Evolutionary conservation across 805 yeast species (phyloP), one percentile per base, ranked within the genome.

Genomic region (Hanseniaspora hatyaiensis): DNA sequence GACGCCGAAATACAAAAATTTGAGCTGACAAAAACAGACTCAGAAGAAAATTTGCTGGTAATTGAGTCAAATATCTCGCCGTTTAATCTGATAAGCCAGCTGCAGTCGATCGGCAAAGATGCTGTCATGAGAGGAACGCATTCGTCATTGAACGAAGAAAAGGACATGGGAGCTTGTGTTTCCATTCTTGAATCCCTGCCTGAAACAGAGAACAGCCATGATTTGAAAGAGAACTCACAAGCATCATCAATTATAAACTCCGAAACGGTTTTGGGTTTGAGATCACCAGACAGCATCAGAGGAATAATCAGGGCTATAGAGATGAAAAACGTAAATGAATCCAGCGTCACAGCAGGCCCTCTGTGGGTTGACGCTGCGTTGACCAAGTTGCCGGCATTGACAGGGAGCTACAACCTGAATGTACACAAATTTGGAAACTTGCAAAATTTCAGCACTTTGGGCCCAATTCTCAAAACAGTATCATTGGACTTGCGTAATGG

Each of bases 51-150:
- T 6, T 62, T 71, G 9, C 77, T 45, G n/a, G 15, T 40, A 4
- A 45, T 45, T n/a, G 40, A 36, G 13, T 45, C 49, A 19, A 45
- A 45, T 22, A 45, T 45, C 4, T 34, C 49, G 4, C 49, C 49
- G 8, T 45, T 33, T 16, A 45, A 20, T 32, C 78, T 87, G 32
- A 65, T 66, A 44, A 74, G 82, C 0, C 74, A 89, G 49, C 3
- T 33, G 12, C 88, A 82, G 60, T 58, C 58, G 1, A 77, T 80
- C 2, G 96, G 96, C 1, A 75, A 78, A 53, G 96, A 89, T 58
- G 95, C 95, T 3, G 84, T 89, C 53, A 81, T 89, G 20, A 71
- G 97, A 51, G 97, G 97, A 6, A 77, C 95, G 0, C 37, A 34
- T 8, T 45, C 49, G 2, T 34, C 37, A 12, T 20, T 37, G 8